A percentile compares a stretch with the other conserved stretches of the same genome.
Conservation (phyloP, 2,329 filamentous ascomycete genomes). For the Cladophialophora carrionii region DNA sequence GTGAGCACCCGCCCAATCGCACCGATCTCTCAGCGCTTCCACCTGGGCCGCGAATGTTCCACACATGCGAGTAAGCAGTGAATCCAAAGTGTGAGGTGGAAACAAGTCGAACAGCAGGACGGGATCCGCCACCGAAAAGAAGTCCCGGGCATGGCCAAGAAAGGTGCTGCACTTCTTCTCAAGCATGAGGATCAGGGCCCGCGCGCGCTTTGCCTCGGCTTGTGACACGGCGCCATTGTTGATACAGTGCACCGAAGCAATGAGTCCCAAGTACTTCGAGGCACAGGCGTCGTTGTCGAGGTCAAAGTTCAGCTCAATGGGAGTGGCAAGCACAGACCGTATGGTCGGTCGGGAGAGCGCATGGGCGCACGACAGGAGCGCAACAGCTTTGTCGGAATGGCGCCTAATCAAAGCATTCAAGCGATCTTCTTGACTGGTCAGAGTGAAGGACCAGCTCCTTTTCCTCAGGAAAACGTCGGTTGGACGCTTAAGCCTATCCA, state of each 20-base stretch:
- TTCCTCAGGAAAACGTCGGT: not conserved
- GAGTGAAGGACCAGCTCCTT: not conserved
- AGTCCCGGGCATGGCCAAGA: not conserved
- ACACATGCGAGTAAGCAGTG: not conserved
- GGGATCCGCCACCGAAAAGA: not conserved
- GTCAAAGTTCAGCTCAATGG: not conserved
- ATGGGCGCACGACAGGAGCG: not conserved
- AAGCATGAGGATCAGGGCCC: not conserved
- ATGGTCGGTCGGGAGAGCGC: not conserved
- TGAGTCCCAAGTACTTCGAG: not conserved
- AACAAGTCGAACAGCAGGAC: not conserved
- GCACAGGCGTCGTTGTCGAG: not conserved
- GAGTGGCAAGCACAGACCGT: not conserved
- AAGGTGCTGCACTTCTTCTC: constrained; percentile 2
- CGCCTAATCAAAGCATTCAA: constrained; percentile 3
- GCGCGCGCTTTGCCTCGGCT: not conserved
- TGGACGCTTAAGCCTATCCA: not conserved
- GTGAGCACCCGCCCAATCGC: constrained; percentile 2
- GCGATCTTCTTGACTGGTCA: not conserved
- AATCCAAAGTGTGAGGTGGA: not conserved
- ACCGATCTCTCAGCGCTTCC: constrained; percentile 3
- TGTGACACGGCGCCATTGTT: not conserved
- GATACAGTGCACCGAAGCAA: not conserved
- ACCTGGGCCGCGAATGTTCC: not conserved
- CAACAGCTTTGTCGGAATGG: constrained; percentile 1